Evolutionary conservation across 352 stramenopile genomes (phyloP).

Genomic region (Globisporangium paroecandrum): DNA sequence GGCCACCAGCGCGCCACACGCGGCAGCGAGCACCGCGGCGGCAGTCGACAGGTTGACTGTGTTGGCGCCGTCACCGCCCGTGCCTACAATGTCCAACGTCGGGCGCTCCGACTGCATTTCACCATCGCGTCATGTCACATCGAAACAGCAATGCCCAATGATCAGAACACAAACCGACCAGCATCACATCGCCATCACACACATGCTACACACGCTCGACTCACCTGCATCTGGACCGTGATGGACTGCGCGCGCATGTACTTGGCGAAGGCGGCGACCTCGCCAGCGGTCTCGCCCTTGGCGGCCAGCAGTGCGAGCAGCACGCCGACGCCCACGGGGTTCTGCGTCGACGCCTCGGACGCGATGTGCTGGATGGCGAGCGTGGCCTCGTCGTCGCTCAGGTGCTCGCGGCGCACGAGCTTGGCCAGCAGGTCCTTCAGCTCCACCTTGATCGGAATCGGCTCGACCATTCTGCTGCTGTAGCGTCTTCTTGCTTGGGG

Average conservation of each 20-base stretch:
- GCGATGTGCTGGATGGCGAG: constrained; percentile 73
- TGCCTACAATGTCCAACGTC: constrained; percentile 98
- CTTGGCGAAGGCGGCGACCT: constrained; percentile 95
- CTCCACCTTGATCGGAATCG: constrained; percentile 36
- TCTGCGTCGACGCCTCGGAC: constrained; percentile 52
- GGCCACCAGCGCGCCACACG: constrained; percentile 91
- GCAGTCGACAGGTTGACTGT: constrained; percentile 99
- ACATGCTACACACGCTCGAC: neutral
- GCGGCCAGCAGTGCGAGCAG: constrained; percentile 93
- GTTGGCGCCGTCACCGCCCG: constrained; percentile 96
- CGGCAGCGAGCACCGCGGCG: constrained; percentile 92
- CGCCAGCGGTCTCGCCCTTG: constrained; percentile 92
- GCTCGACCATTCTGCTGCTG: neutral
- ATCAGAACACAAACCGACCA: constrained; percentile 9
- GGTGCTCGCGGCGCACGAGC: constrained; percentile 63
- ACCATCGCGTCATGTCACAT: neutral
- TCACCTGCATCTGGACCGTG: constrained; percentile 57
- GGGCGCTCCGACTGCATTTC: constrained; percentile 46
- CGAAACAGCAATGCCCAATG: neutral
- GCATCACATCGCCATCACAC: constrained; percentile 1
- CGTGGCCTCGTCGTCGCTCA: constrained; percentile 61
- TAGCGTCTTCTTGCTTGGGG: neutral
- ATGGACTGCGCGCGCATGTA: constrained; percentile 95
- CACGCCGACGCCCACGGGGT: constrained; percentile 82
- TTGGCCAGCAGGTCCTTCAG: constrained; percentile 76